Conservation (phyloP, 371 early-diverging fungal species). For the Lichtheimia corymbifera region DNA sequence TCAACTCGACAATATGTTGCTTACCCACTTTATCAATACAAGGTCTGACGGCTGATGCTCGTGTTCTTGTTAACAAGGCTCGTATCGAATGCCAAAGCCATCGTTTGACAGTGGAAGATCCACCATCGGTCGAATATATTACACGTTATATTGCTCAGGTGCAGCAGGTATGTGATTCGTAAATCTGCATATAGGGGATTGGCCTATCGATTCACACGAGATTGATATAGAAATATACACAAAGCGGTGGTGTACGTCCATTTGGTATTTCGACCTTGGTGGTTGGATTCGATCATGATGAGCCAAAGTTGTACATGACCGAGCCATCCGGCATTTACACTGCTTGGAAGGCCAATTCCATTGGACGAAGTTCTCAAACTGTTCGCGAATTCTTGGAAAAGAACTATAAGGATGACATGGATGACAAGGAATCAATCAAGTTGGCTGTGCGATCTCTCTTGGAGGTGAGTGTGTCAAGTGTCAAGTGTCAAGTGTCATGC, state of each 20-base stretch:
- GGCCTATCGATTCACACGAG: not conserved
- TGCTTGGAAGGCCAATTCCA: constrained; percentile 97
- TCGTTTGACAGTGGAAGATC: constrained; percentile 95
- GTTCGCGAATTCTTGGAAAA: constrained; percentile 98
- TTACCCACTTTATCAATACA: not conserved
- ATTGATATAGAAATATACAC: constrained; percentile 93
- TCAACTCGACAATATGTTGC: not conserved
- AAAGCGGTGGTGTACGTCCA: constrained; percentile 98
- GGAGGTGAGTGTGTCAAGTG: constrained; percentile 57
- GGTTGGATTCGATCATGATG: constrained; percentile 89
- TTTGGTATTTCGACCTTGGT: constrained; percentile 98
- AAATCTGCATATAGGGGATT: constrained; percentile 2
- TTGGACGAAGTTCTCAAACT: constrained; percentile 96
- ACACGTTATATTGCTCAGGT: constrained; percentile 96
- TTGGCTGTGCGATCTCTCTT: constrained; percentile 90
- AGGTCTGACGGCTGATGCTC: constrained; percentile 96
- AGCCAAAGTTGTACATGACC: constrained; percentile 95
- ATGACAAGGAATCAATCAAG: constrained; percentile 82
- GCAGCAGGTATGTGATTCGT: constrained; percentile 77
- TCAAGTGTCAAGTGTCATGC: not conserved
- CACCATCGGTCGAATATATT: constrained; percentile 98
- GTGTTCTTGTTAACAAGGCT: constrained; percentile 96
- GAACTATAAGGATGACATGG: constrained; percentile 88
- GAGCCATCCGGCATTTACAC: constrained; percentile 99
- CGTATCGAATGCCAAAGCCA: constrained; percentile 97